A percentile compares a stretch with the other conserved stretches of the same genome.
Evolutionary conservation across 2,329 filamentous ascomycete species (phyloP).

Genomic region (Magnaporthiopsis rhizophila): DNA sequence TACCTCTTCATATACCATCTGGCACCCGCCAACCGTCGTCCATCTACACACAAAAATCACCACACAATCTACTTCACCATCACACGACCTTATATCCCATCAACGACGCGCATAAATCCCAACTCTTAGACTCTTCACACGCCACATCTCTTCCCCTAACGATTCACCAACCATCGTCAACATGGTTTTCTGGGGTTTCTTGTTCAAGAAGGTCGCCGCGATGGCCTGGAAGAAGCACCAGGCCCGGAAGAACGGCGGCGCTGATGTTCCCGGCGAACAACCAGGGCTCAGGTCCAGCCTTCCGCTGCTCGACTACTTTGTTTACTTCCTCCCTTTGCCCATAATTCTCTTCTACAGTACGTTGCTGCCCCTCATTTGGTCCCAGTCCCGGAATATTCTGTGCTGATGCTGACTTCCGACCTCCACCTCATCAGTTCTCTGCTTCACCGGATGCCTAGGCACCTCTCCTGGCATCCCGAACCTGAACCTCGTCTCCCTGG

Average conservation of each 20-base stretch:
- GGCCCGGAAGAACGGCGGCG: not conserved
- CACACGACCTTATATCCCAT: not conserved
- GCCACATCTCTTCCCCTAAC: not conserved
- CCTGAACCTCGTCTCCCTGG: constrained; percentile 4
- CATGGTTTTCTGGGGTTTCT: not conserved
- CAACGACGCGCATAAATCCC: not conserved
- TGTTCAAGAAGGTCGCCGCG: not conserved
- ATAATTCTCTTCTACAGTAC: constrained; percentile 5
- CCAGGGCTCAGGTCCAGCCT: not conserved
- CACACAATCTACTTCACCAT: not conserved
- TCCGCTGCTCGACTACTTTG: not conserved
- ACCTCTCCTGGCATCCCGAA: constrained; percentile 6
- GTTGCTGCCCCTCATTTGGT: not conserved
- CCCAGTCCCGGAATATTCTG: not conserved
- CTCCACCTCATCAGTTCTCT: not conserved
- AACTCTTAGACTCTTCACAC: not conserved
- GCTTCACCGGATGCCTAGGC: constrained; percentile 1
- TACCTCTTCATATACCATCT: not conserved
- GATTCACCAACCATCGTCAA: not conserved
- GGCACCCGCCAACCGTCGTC: no score
- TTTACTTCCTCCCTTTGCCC: constrained; percentile 4
- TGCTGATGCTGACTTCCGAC: not conserved
- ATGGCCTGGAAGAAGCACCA: not conserved
- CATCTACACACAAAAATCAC: not conserved
- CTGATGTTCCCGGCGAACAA: not conserved